A percentile compares a stretch with the other conserved stretches of the same genome.
These are phyloP conservation scores for Colletotrichum incanum DNA, from an alignment of 2,329 filamentous ascomycete genomes.

Conservation along the genomic window DNA sequence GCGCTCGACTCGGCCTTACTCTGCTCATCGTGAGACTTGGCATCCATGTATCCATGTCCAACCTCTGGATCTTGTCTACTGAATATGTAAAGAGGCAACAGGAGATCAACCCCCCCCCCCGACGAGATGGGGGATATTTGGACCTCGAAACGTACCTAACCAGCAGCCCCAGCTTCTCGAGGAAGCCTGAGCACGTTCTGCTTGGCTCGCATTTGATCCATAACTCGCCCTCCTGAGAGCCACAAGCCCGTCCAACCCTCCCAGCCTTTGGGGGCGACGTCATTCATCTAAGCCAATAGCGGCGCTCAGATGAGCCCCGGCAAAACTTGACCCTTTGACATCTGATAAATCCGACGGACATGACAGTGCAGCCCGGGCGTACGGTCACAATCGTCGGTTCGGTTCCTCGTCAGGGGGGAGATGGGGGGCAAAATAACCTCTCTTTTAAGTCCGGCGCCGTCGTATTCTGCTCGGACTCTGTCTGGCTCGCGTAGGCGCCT, in stretches of 20 bases:
- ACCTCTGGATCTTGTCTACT: neutral
- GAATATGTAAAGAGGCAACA: too few relatives aligned
- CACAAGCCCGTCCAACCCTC: neutral
- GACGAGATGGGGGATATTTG: too few relatives aligned
- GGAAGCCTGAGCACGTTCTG: neutral
- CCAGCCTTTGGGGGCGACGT: neutral
- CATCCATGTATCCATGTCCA: neutral
- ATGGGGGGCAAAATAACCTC: too few relatives aligned
- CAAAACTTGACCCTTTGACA: too few relatives aligned
- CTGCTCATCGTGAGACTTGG: conserved; percentile 21
- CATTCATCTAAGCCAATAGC: conserved; percentile 1
- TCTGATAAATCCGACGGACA: neutral
- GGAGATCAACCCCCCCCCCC: too few relatives aligned
- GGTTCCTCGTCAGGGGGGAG: too few relatives aligned
- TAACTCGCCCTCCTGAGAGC: neutral
- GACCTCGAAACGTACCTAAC: too few relatives aligned
- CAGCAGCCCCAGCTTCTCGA: neutral
- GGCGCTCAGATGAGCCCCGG: neutral
- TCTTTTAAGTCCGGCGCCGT: neutral
- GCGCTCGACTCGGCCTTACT: neutral
- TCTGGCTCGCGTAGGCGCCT: neutral
- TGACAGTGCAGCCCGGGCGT: neutral
- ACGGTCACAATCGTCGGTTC: neutral
- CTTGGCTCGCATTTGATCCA: too few relatives aligned
- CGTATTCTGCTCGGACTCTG: neutral